phyloP scores from a whole-genome alignment of 345 rosid genomes.

The Murraya koenigii region DNA sequence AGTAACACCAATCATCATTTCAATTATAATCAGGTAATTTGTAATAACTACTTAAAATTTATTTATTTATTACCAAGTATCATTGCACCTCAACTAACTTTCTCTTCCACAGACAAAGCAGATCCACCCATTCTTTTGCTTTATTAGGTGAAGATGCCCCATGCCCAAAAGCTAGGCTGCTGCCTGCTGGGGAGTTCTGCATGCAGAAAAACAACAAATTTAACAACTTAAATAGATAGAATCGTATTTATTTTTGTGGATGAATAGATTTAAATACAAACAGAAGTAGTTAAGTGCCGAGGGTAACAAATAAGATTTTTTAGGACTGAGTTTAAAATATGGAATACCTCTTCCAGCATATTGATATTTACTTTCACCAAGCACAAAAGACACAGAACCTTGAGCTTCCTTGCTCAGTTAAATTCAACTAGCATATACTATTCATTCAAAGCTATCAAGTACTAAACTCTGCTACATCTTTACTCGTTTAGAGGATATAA shows the following conservation, averaged over 20 bases:
- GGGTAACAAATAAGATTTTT: background rate
- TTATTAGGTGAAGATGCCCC: no score
- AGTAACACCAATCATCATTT: background rate
- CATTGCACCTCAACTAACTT: conserved; percentile 40
- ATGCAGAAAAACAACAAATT: conserved; percentile 2
- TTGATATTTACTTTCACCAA: no score
- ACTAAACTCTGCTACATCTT: background rate
- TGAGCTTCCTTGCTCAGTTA: background rate
- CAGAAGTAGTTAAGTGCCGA: background rate
- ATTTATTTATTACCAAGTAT: background rate
- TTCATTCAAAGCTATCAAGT: background rate
- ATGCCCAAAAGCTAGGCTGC: no score
- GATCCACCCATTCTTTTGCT: conserved; percentile 97
- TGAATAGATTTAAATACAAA: background rate
- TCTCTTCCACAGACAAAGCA: conserved; percentile 72
- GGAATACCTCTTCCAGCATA: no score
- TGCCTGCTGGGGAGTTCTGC: conserved; percentile 45
- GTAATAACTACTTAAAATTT: background rate
- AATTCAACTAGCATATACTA: background rate
- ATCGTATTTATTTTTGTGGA: background rate
- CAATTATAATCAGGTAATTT: background rate
- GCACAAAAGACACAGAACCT: background rate
- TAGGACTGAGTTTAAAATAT: background rate
- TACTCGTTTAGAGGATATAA: background rate
- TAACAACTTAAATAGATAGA: background rate